phyloP scores from a whole-genome alignment of 352 stramenopile species.

The Phytophthora megakarya region DNA sequence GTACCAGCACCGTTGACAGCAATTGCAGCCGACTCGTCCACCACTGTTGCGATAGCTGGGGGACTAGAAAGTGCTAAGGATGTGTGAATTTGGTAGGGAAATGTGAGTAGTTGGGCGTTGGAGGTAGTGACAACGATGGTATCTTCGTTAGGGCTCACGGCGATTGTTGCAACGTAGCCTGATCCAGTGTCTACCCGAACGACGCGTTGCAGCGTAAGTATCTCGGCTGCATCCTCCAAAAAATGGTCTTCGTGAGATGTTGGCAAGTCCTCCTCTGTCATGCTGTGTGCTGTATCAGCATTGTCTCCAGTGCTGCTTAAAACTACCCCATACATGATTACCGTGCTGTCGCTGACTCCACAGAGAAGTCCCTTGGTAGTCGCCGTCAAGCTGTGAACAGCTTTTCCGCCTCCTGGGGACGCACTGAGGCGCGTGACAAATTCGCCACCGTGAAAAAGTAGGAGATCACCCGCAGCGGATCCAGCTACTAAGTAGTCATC shows the following conservation, averaged over 20 bases:
- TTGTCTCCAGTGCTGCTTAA: conserved; percentile 32
- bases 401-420: conserved; percentile 55
- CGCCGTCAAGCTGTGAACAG: conserved; percentile 64
- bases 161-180: conserved; percentile 53
- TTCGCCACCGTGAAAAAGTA: conserved; percentile 87
- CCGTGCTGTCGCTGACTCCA: conserved; percentile 66
- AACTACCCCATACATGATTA: conserved; percentile 71
- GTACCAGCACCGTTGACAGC: conserved; percentile 6
- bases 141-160: conserved; percentile 82
- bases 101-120: conserved; percentile 69
- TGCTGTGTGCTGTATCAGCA: conserved; percentile 37
- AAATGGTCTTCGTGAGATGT: conserved; percentile 23
- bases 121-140: conserved; percentile 65
- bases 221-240: conserved; percentile 31
- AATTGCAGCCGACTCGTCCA: conserved; percentile 29
- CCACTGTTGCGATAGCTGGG: conserved; percentile 9
- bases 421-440: conserved; percentile 60
- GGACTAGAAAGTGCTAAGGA: conserved; percentile 18
- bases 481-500: conserved; percentile 90
- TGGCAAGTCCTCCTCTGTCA: conserved; percentile 27
- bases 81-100: conserved; percentile 69
- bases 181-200: conserved; percentile 63
- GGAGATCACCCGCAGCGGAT: conserved; percentile 79
- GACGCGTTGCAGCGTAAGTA: conserved; percentile 62
- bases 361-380: conserved; percentile 83